Evolutionary conservation across 345 rosid species (phyloP).

Genomic region (Tarenaya hassleriana): DNA sequence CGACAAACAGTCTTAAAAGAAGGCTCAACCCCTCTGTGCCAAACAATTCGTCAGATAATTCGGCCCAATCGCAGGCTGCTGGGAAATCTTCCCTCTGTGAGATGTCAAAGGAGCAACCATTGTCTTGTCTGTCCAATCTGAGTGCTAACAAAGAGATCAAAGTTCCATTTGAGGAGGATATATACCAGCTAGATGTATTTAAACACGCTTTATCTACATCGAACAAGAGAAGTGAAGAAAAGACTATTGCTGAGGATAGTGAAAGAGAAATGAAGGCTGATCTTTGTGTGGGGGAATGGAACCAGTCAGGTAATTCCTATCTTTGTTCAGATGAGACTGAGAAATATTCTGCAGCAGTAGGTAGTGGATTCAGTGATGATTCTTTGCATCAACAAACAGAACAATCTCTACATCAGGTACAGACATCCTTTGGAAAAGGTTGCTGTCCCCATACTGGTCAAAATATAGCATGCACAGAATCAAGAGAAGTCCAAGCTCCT

Average conservation of each 20-base stretch:
- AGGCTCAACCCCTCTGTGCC: slow-evolving; percentile 4
- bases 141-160: slow-evolving; percentile 8
- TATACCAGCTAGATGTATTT: slow-evolving; percentile 15
- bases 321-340: slow-evolving; percentile 1
- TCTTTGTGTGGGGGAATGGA: neutral
- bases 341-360: neutral
- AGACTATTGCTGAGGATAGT: slow-evolving; percentile 9
- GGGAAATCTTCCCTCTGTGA: slow-evolving; percentile 5
- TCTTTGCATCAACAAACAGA: slow-evolving; percentile 7
- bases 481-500: slow-evolving; percentile 23
- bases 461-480: slow-evolving; percentile 26
- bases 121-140: slow-evolving; percentile 6
- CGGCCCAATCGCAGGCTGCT: slow-evolving; percentile 3
- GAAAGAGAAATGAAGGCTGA: slow-evolving; percentile 1
- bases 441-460: slow-evolving; percentile 12
- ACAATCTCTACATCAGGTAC: slow-evolving; percentile 14
- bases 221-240: slow-evolving; percentile 6
- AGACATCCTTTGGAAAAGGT: slow-evolving; percentile 15
- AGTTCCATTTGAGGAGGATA: slow-evolving; percentile 4
- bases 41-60: slow-evolving; percentile 1
- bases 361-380: slow-evolving; percentile 12
- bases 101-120: slow-evolving; percentile 1
- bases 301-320: neutral
- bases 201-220: slow-evolving; percentile 7
- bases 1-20: neutral